phyloP scores from a whole-genome alignment of 1,284 basidiomycete species.

The Pseudozyma sp. region DNA sequence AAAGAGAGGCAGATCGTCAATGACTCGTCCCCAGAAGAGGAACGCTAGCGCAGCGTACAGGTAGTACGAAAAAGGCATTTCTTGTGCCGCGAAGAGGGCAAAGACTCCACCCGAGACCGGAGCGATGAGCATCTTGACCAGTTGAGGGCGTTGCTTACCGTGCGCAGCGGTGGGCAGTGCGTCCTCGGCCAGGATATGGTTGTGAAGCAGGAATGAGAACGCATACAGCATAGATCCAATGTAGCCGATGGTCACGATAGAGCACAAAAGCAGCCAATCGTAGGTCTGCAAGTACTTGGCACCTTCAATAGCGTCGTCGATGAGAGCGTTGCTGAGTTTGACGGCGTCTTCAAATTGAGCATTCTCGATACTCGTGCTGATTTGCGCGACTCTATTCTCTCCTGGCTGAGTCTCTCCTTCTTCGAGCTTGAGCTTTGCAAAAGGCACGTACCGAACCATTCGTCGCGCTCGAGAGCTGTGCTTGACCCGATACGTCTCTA shows the following conservation, averaged over 20 bases:
- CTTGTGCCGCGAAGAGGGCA: conserved; percentile 76
- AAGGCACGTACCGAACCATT: conserved; percentile 56
- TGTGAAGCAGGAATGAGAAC: conserved; percentile 59
- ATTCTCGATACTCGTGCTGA: conserved; percentile 68
- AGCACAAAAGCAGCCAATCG: conserved; percentile 79
- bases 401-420: conserved; percentile 67
- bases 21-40: conserved; percentile 74
- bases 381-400: conserved; percentile 61
- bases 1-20: conserved; percentile 46
- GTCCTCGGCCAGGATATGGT: conserved; percentile 43
- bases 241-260: conserved; percentile 80
- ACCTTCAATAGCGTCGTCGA: conserved; percentile 75
- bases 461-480: conserved; percentile 69
- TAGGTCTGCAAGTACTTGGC: conserved; percentile 86
- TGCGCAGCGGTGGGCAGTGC: not conserved
- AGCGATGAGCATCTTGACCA: conserved; percentile 28
- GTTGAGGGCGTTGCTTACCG: not conserved
- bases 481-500: conserved; percentile 84
- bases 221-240: conserved; percentile 76
- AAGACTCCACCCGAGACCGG: conserved; percentile 34
- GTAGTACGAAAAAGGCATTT: conserved; percentile 80
- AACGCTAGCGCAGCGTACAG: conserved; percentile 81
- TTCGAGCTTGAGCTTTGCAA: conserved; percentile 15
- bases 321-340: conserved; percentile 73
- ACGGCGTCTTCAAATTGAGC: conserved; percentile 74